A percentile compares a stretch with the other conserved stretches of the same genome.
Conservation (phyloP, 2,329 filamentous ascomycete species). For the Trichoderma atrobrunneum region DNA sequence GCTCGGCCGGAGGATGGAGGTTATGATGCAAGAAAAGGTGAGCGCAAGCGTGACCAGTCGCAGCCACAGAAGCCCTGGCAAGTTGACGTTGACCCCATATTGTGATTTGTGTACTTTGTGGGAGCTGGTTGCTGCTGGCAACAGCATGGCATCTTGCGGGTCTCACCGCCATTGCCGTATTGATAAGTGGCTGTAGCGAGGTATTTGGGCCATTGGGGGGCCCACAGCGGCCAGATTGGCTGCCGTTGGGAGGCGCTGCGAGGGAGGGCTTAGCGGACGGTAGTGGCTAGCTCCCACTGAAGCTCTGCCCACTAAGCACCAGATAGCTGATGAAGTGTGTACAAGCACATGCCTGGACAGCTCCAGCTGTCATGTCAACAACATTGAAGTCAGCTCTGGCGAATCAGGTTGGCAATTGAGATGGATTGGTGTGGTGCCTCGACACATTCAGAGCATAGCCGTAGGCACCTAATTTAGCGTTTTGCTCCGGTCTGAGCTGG, state of each 20-base stretch:
- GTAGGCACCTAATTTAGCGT: background rate
- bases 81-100: constrained; percentile 5
- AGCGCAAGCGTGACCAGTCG: constrained; percentile 17
- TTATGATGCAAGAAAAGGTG: constrained; percentile 17
- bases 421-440: background rate
- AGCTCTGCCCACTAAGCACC: background rate
- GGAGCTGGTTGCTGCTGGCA: constrained; percentile 20
- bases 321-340: background rate
- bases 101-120: constrained; percentile 21
- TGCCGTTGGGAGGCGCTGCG: background rate
- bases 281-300: background rate
- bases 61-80: constrained; percentile 4
- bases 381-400: background rate
- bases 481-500: background rate
- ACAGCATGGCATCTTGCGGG: constrained; percentile 10
- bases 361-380: background rate
- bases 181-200: background rate
- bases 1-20: constrained; percentile 6
- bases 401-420: background rate
- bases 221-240: constrained; percentile 8
- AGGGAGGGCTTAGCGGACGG: background rate
- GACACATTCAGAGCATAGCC: background rate
- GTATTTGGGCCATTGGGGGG: background rate
- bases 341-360: background rate
- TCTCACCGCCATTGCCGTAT: constrained; percentile 15